Evolutionary conservation across 73 alveolate genomes (phyloP).

Genomic region (Diophrys sp.): DNA sequence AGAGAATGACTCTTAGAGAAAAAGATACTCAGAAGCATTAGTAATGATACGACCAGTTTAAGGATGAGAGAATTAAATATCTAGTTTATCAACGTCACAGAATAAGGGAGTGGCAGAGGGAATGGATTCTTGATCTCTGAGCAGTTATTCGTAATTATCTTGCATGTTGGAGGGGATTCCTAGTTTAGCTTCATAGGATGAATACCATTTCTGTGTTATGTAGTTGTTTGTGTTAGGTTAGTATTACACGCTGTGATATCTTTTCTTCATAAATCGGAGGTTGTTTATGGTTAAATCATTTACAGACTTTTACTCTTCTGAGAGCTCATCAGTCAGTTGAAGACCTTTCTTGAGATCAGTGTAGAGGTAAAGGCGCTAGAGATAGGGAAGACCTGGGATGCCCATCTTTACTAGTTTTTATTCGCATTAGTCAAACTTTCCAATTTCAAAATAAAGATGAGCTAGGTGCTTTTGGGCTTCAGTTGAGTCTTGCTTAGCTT

Average conservation of each 20-base stretch:
- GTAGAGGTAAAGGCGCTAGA: not conserved
- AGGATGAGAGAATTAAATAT: too few relatives aligned
- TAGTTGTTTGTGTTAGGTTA: not conserved
- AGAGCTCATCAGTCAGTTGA: not conserved
- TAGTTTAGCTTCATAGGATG: not conserved
- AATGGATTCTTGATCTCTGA: too few relatives aligned
- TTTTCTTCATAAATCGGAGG: not conserved
- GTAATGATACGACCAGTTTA: not conserved
- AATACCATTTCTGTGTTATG: not conserved
- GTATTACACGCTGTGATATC: not conserved
- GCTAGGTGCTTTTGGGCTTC: too few relatives aligned
- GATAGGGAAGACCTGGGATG: not conserved
- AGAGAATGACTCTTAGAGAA: not conserved
- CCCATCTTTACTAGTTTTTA: too few relatives aligned
- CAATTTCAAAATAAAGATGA: too few relatives aligned
- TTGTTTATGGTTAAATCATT: not conserved
- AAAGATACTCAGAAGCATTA: not conserved
- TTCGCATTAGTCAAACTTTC: too few relatives aligned
- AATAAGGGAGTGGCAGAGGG: too few relatives aligned
- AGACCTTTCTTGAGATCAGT: not conserved
- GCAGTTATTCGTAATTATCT: too few relatives aligned
- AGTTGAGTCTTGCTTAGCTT: too few relatives aligned
- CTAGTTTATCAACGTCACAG: too few relatives aligned
- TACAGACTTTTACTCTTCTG: not conserved
- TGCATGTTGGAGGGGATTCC: not conserved